Evolutionary conservation across 495 filamentous ascomycete species (phyloP), one percentile per base, ranked within the genome.

Genomic region (Parathielavia appendiculata): DNA sequence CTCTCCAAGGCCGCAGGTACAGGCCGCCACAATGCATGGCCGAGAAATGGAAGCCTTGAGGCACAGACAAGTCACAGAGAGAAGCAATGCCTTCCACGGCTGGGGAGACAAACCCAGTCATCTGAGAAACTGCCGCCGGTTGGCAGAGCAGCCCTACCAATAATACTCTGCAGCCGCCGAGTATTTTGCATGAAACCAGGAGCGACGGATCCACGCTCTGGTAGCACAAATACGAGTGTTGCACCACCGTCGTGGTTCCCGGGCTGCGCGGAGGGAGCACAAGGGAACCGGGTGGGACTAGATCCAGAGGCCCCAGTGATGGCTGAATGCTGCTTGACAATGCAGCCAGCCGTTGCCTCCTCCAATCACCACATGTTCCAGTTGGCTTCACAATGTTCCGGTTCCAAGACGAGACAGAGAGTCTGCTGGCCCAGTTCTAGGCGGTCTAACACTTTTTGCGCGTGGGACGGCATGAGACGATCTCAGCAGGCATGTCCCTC

Each of bases 141-240:
- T 34, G 22, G 13, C 54, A 41, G 13, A 26, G n/a, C 20, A 11
- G 35, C 22, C 22, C n/a, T 35, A 6, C 17, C 32, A 13, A 26
- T 22, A 0, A 14, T 1, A 17, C 22, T 2, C 10, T 50, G 13
- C 22, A 17, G 8, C 5, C 10, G 4, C 6, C 51, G 1, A 14
- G 16, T 17, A 14, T 10, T 35, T 22, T 51, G 52, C 20, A 17
- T 34, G 34, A 50, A 46, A 52, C 48, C 34, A 43, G 13, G 59
- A 34, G 20, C 41, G 34, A 11, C 59, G 19, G 54, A 22, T 20
- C 39, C 58, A 36, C 41, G 26, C 17, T 39, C 32, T 14, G 11
- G 54, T 51, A 32, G 43, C 49, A 51, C 56, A 58, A 62, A 62
- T 52, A 62, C 60, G 55, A 62, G 32, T 19, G 55, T 56, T 51